Evolutionary conservation across 73 alveolate genomes (phyloP).

Genomic region (Paramecium sonneborni): DNA sequence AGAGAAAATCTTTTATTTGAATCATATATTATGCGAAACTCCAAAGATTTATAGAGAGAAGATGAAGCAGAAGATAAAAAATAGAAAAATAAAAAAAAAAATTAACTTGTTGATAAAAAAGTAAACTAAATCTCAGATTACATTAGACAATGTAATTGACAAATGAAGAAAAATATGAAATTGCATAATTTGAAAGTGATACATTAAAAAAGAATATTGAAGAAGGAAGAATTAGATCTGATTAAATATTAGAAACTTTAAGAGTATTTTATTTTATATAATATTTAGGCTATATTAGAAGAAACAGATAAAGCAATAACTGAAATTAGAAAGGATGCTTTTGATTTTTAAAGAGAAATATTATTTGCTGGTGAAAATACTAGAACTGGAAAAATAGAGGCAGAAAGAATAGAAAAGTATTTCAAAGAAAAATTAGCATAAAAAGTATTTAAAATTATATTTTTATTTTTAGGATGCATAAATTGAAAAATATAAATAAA

Average conservation of each 20-base stretch:
- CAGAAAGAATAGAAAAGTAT: slow-evolving; percentile 87
- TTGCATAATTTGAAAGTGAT: slow-evolving; percentile 82
- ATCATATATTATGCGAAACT: slow-evolving; percentile 76
- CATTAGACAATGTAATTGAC: slow-evolving; percentile 69
- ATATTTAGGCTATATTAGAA: slow-evolving; percentile 83
- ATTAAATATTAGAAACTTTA: slow-evolving; percentile 78
- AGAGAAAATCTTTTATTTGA: slow-evolving; percentile 86
- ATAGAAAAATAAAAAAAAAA: slow-evolving; percentile 67
- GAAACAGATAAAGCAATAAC: slow-evolving; percentile 89
- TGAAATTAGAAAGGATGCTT: slow-evolving; percentile 89
- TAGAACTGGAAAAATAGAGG: slow-evolving; percentile 90
- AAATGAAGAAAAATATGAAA: slow-evolving; percentile 87
- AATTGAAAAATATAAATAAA: slow-evolving; percentile 77
- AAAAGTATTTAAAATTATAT: slow-evolving; percentile 27
- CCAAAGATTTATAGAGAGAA: slow-evolving; percentile 69
- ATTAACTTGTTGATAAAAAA: slow-evolving; percentile 64
- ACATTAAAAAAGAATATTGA: slow-evolving; percentile 79
- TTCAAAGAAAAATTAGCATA: slow-evolving; percentile 83
- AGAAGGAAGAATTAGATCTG: slow-evolving; percentile 89
- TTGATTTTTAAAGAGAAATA: slow-evolving; percentile 86
- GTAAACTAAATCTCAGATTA: neutral
- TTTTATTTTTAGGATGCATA: slow-evolving; percentile 70
- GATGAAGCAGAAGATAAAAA: slow-evolving; percentile 73
- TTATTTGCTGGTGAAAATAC: slow-evolving; percentile 86
- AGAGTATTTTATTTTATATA: neutral